Base-by-base conservation (phyloP, 495 filamentous ascomycete species). In the Aspergillus bertholletiae region DNA sequence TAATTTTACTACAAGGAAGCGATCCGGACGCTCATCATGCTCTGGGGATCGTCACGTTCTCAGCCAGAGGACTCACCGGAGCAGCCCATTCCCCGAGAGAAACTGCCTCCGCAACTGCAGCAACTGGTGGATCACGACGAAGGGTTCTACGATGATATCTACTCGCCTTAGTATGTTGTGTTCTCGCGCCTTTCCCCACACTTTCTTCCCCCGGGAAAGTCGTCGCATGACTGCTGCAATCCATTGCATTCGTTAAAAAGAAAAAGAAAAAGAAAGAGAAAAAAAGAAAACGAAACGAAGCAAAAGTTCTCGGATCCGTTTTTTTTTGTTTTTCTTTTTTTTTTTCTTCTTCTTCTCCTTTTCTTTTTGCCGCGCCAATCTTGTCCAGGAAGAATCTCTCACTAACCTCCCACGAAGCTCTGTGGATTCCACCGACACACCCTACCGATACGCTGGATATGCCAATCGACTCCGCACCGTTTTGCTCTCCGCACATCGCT, bases 391-490 rank as follows among this genome's bases (percentile, higher is more conserved):
- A 6, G 37, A 59, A 45, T 44, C 24, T 37, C 7, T 32, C 37
- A 49, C 30, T 11, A 53, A 54, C 55, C 64, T 55, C 60, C 21
- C 53, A 6, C 68, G 59, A 50, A 96, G 92, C 67, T 86, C 82
- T 18, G 78, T 85, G 22, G 85, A 95, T 56, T 86, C 90, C 7
- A 97, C 91, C 39, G 88, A 96, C 46, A 87, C 86, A 56, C 84
- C 84, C 58, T 74, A 91, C 66, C 89, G 94, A 59, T 98, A 96
- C 70, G 94, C 93, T 46, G 94, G 89, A 61, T 97, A 98, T 74
- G 89, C 89, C 47, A 83, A 84, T 59, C 84, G 92, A 51, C 72
- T 92, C 56, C 88, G 91, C 56, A 98, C 93, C 17, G 88, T 97
- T 64, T 84, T 98, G 59, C 80, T 90, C 63, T 87, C 87, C 39